Evolutionary conservation across 192 early-diverging fungal species (phyloP).

Genomic region (Podila clonocystis): DNA sequence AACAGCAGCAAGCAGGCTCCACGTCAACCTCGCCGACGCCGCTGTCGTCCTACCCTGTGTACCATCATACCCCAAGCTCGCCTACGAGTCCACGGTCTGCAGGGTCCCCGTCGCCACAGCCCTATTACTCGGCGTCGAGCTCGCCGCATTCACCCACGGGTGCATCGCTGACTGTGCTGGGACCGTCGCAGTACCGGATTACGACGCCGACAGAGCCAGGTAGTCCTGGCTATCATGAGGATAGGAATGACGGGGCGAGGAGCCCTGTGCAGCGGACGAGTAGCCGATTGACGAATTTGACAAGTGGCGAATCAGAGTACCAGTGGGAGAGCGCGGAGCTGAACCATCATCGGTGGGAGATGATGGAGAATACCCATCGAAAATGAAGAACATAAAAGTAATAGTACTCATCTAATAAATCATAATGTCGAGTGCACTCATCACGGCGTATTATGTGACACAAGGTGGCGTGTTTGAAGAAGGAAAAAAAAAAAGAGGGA

Average conservation of each 20-base stretch:
- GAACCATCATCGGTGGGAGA: slow-evolving; percentile 35
- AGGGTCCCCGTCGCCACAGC: not conserved
- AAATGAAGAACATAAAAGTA: no score
- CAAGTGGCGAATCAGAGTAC: slow-evolving; percentile 29
- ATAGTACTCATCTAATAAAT: no score
- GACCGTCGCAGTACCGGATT: slow-evolving; percentile 24
- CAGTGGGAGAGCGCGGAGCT: slow-evolving; percentile 43
- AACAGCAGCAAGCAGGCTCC: slow-evolving; percentile 8
- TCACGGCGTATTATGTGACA: no score
- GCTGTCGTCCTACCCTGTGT: not conserved
- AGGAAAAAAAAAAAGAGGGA: no score
- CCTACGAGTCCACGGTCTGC: not conserved
- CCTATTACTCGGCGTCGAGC: not conserved
- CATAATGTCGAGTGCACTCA: no score
- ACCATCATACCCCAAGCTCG: not conserved
- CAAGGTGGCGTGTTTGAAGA: no score
- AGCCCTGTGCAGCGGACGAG: slow-evolving; percentile 30
- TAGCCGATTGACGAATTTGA: slow-evolving; percentile 38
- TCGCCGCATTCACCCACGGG: not conserved
- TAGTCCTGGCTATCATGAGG: not conserved
- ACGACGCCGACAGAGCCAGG: not conserved
- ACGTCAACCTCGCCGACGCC: slow-evolving; percentile 1
- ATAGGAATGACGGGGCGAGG: not conserved
- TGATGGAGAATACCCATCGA: slow-evolving; percentile 12
- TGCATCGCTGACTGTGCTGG: slow-evolving; percentile 19